Evolutionary conservation across 306 rosid genomes (phyloP), one percentile per base, ranked within the genome.

Genomic region (Acacia acuminata): DNA sequence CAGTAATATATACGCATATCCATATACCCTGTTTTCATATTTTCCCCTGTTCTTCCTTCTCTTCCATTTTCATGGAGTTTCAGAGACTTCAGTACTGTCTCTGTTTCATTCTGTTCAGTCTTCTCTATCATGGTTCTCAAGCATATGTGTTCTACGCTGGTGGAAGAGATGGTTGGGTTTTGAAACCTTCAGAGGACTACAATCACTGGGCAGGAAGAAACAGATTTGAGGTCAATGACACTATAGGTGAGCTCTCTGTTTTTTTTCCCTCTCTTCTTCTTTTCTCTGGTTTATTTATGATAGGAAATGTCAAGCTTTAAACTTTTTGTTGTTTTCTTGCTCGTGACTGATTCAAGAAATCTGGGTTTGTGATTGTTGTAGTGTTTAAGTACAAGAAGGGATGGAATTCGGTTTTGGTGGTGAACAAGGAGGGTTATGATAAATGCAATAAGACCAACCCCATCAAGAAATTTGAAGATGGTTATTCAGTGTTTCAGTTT

Each of bases 371-470:
- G 10, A 5, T 55, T 17, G 0, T 47, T 36, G 5, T 22, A 94
- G 99, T 90, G 76, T 96, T 96, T 47, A 93, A 91, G 83, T 93
- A 93, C 85, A 79, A 82, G 63, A 90, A 87, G 81, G 99, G 96
- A 2, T 78, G 88, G 36, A 92, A 96, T 8, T 96, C 98, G 0
- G 97, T 96, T 79, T 76, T 92, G 86, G 85, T 84, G 64, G 99
- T 96, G 89, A 88, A 73, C 61, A 86, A 92, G 65, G 90, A 90
- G 3, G 95, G 78, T 47, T 96, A 76, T 72, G 76, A 84, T 16
- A 88, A 84, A 16, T 96, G 99, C 79, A 83, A 86, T 86, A 90
- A 82, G 61, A 86, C 75, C 27, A 86, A 87, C 56, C 97, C 98
- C 0, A 83, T 88, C 4, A 77, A 85, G 82, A 96, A 88, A 16